These are phyloP conservation scores for Chytriomyces sp. DNA, from an alignment of 192 early-diverging fungal species.

Conservation along the genomic window DNA sequence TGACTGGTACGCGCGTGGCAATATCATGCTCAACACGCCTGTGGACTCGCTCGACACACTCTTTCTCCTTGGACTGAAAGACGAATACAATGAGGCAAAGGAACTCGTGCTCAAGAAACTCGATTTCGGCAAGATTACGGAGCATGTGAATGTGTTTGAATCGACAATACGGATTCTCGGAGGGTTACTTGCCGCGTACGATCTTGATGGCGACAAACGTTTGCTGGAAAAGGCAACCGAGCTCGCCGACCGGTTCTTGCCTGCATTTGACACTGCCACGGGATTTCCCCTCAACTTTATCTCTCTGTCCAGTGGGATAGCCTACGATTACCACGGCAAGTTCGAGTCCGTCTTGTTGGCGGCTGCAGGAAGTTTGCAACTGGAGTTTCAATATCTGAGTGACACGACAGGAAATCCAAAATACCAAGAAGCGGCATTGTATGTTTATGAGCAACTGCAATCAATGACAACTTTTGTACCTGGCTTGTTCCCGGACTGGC, in stretches of 20 bases:
- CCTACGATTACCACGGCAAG: constrained; percentile 9
- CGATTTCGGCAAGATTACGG: constrained; percentile 42
- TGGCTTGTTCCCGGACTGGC: constrained; percentile 22
- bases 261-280: constrained; percentile 73
- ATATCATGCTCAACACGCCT: constrained; percentile 56
- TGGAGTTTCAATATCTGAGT: constrained; percentile 15
- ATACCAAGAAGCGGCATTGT: constrained; percentile 20
- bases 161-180: constrained; percentile 80
- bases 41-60: constrained; percentile 89
- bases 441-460: constrained; percentile 23
- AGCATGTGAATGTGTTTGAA: constrained; percentile 75
- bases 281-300: constrained; percentile 73
- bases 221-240: constrained; percentile 73
- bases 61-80: constrained; percentile 77
- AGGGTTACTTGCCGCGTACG: constrained; percentile 82
- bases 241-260: constrained; percentile 66
- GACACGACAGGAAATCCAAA: constrained; percentile 12
- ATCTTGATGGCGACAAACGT: constrained; percentile 70
- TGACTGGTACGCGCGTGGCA: constrained; percentile 41
- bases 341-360: constrained; percentile 4
- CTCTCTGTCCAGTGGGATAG: constrained; percentile 43
- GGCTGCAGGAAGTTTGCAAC: constrained; percentile 2
- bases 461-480: constrained; percentile 1
- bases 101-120: constrained; percentile 62
- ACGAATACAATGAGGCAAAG: constrained; percentile 76